These are phyloP conservation scores for Phytophthora nicotianae DNA, from an alignment of 352 stramenopile genomes.

Conservation along the genomic window DNA sequence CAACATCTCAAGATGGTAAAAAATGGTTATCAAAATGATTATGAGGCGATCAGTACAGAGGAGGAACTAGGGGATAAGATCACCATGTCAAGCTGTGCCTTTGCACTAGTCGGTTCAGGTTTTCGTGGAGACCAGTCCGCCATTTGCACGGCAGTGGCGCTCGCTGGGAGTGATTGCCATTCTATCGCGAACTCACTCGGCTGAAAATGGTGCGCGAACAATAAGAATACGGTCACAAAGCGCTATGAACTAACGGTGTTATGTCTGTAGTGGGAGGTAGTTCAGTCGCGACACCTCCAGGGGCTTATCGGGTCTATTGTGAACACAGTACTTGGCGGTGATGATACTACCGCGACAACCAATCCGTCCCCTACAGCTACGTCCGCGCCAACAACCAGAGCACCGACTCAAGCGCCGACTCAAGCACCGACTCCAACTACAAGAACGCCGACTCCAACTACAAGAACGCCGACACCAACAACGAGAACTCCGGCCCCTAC, in stretches of 20 bases:
- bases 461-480: slow-evolving; percentile 12
- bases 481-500: slow-evolving; percentile 19
- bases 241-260: background rate
- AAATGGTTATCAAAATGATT: slow-evolving; percentile 7
- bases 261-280: slow-evolving; percentile 7
- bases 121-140: slow-evolving; percentile 9
- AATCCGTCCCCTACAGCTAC: slow-evolving; percentile 31
- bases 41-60: slow-evolving; percentile 5
- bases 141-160: slow-evolving; percentile 12
- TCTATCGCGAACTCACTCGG: slow-evolving; percentile 5
- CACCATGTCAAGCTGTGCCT: slow-evolving; percentile 11
- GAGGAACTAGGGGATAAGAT: slow-evolving; percentile 33
- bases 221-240: background rate
- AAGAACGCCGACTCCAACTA: slow-evolving; percentile 10
- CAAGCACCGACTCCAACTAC: slow-evolving; percentile 14
- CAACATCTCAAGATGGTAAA: too few species aligned
- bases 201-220: slow-evolving; percentile 25
- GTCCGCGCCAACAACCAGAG: slow-evolving; percentile 18
- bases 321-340: slow-evolving; percentile 24
- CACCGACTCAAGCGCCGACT: slow-evolving; percentile 5
- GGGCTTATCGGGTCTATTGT: slow-evolving; percentile 29
- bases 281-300: slow-evolving; percentile 20
- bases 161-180: slow-evolving; percentile 7
- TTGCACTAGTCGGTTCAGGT: slow-evolving; percentile 22
- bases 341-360: slow-evolving; percentile 2